Evolutionary conservation across 257 asterid species (phyloP).

Genomic region (Solanum gracilifrons): DNA sequence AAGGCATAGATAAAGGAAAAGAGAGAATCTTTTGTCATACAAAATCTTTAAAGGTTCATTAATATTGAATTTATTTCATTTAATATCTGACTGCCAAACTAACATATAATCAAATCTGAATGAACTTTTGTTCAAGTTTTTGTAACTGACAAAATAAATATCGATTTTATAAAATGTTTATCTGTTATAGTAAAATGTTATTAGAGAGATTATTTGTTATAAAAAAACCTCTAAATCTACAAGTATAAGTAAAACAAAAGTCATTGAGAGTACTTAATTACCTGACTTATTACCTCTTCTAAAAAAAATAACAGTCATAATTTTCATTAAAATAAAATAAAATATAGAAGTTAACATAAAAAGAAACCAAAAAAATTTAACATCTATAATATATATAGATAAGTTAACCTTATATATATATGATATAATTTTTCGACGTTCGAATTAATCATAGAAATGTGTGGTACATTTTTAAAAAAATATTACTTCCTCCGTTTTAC

Average conservation of each 20-base stretch:
- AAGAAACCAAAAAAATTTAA: no score
- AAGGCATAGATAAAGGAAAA: not conserved
- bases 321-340: accelerated
- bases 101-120: not conserved
- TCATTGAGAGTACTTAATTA: not conserved
- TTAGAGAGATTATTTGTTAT: not conserved
- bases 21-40: not conserved
- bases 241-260: not conserved
- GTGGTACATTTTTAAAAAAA: not conserved
- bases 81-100: not conserved
- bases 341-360: no score
- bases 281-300: no score
- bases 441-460: not conserved
- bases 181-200: no score
- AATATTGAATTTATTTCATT: not conserved
- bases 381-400: not conserved
- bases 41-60: not conserved
- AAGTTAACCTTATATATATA: not conserved
- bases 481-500: no score
- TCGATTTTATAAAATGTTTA: no score
- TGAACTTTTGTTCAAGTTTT: not conserved
- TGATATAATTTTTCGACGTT: not conserved
- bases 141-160: no score
- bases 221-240: not conserved
- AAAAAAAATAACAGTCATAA: no score